phyloP scores from a whole-genome alignment of 2,329 filamentous ascomycete genomes.

The Botrytis pseudocinerea region DNA sequence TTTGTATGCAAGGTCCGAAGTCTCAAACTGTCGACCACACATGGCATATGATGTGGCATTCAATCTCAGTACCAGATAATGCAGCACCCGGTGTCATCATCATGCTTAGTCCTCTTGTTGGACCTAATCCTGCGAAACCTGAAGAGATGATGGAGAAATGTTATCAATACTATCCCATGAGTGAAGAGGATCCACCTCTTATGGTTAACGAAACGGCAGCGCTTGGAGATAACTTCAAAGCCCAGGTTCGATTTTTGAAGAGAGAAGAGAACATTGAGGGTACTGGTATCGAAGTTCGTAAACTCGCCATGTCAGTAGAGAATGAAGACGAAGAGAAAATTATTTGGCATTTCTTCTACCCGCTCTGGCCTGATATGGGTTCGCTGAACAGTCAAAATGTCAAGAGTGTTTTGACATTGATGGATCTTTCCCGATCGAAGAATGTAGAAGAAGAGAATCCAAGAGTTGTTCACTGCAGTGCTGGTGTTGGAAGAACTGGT shows the following conservation, averaged over 20 bases:
- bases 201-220: conserved; percentile 63
- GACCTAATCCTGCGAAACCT: conserved; percentile 33
- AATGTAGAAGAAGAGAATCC: conserved; percentile 62
- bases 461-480: conserved; percentile 83
- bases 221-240: conserved; percentile 67
- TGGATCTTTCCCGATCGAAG: conserved; percentile 64
- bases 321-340: conserved; percentile 55
- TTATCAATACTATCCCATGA: conserved; percentile 78
- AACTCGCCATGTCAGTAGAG: conserved; percentile 57
- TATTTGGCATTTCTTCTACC: conserved; percentile 84
- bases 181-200: conserved; percentile 52
- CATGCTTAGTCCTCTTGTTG: conserved; percentile 90
- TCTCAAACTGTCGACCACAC: conserved; percentile 73
- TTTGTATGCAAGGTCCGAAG: conserved; percentile 93
- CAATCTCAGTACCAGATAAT: conserved; percentile 49
- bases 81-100: conserved; percentile 77
- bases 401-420: conserved; percentile 66
- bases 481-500: conserved; percentile 89
- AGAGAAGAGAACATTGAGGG: conserved; percentile 53
- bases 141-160: conserved; percentile 73
- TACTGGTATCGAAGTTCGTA: conserved; percentile 71
- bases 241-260: conserved; percentile 62
- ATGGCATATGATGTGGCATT: conserved; percentile 94
- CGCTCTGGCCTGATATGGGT: conserved; percentile 86
- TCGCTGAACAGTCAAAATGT: conserved; percentile 72